Base-by-base conservation (phyloP, 2,329 filamentous ascomycete genomes). In the Ramularia endophylla region DNA sequence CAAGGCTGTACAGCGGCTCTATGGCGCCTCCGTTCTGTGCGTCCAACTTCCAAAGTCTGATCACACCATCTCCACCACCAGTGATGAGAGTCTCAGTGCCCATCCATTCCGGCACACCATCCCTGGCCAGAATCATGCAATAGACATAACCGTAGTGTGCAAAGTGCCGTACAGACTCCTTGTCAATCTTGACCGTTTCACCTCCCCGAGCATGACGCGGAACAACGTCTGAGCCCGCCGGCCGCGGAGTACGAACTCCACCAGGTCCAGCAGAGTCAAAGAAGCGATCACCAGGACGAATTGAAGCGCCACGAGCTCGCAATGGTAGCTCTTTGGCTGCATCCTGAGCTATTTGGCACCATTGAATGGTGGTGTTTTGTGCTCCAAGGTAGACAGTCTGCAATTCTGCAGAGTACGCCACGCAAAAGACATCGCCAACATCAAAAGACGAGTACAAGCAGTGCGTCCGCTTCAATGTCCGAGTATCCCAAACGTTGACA, bases 111-210 rank as follows among this genome's bases (percentile, higher is more conserved):
- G 73, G 71, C 3, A 87, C 74, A 5, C 87, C 73, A 0, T 85
- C 86, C 46, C 78, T 80, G 1, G 87, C 81, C 44, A 98, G 73
- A 4, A 94, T 73, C 90, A 97, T 97, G 63, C 88, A 94, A 63
- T 95, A 95, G 0, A 98, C 81, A 61, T 95, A 97, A 32, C 94
- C 92, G 63, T 83, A 90, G 63, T 98, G 92, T 1, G 92, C 88
- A 66, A 94, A 98, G 55, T 92, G 85, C 43, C 75, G 78, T 43
- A 94, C 85, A 41, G 89, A 83, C 16, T 85, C 78, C 36, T 81
- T 78, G 56, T 87, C 83, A 44, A 95, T 88, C 60, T 94, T 87
- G 5, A 97, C 68, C 1, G 84, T 75, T 25, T 80, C 75, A 1
- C 80, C 80, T 31, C 79, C 79, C 29, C 69, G 66, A 2, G 70